Evolutionary conservation across 352 stramenopile species (phyloP).

Genomic region (Phytophthora macrochlamydospora): DNA sequence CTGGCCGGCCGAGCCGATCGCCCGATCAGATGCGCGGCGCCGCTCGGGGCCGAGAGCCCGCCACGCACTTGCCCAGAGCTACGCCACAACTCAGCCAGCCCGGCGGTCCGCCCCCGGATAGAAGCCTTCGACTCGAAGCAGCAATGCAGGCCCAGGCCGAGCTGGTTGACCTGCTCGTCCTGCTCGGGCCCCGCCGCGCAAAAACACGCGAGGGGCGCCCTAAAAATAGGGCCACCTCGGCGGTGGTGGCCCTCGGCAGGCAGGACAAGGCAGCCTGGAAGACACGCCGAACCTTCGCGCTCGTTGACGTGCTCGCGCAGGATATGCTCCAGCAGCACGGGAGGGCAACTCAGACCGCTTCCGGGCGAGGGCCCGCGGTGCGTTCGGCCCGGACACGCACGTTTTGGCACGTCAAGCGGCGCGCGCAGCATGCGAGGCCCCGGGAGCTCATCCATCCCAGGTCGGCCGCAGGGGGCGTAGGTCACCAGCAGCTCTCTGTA

Average conservation of each 20-base stretch:
- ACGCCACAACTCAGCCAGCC: neutral
- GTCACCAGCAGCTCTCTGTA: neutral
- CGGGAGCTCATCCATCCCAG: neutral
- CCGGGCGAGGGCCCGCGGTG: too few relatives aligned
- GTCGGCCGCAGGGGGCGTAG: neutral
- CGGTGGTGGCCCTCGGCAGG: too few relatives aligned
- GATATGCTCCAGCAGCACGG: neutral
- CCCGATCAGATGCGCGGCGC: neutral
- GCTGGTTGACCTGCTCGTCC: neutral
- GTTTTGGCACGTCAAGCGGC: too few relatives aligned
- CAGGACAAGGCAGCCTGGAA: neutral
- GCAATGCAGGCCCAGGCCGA: neutral
- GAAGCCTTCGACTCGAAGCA: neutral
- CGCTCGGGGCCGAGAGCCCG: neutral
- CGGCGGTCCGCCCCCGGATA: neutral
- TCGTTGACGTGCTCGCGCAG: neutral
- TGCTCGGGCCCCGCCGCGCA: neutral
- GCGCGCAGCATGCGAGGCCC: too few relatives aligned
- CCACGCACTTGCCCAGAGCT: conserved; percentile 2
- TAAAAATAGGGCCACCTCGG: neutral
- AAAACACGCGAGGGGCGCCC: neutral
- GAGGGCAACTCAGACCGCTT: neutral
- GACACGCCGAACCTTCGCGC: neutral
- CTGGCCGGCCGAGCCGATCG: neutral
- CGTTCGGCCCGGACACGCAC: too few relatives aligned